Evolutionary conservation across 306 rosid species (phyloP).

Genomic region (Lablab purpureus): DNA sequence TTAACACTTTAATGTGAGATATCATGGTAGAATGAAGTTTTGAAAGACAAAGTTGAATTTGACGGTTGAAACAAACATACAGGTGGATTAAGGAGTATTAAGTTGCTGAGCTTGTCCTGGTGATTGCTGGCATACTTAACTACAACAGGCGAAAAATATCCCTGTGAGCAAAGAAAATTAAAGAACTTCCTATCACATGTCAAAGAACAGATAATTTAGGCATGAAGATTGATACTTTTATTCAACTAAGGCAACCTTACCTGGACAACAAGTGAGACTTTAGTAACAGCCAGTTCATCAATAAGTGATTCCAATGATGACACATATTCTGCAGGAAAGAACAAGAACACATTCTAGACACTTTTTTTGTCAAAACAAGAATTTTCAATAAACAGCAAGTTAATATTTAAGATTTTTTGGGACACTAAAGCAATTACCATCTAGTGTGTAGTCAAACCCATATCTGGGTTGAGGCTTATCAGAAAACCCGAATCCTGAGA

Average conservation of each 20-base stretch:
- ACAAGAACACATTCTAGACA: slow-evolving; percentile 16
- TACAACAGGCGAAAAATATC: slow-evolving; percentile 82
- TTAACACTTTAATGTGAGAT: too few relatives aligned
- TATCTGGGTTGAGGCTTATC: slow-evolving; percentile 94
- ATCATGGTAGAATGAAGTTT: neutral
- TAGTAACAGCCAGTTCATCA: slow-evolving; percentile 56
- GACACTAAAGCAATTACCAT: slow-evolving; percentile 61
- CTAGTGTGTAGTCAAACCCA: slow-evolving; percentile 87
- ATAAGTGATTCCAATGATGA: slow-evolving; percentile 77
- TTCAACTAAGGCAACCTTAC: slow-evolving; percentile 43
- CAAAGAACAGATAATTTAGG: slow-evolving; percentile 16
- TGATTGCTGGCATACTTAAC: slow-evolving; percentile 74
- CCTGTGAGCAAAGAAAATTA: slow-evolving; percentile 60
- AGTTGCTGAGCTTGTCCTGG: slow-evolving; percentile 71
- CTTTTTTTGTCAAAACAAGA: slow-evolving; percentile 15
- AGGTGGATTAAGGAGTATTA: slow-evolving; percentile 86
- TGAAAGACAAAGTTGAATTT: slow-evolving; percentile 11
- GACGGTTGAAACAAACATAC: slow-evolving; percentile 54
- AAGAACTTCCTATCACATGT: slow-evolving; percentile 28
- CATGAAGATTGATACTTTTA: slow-evolving; percentile 27
- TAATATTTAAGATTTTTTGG: neutral
- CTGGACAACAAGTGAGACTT: slow-evolving; percentile 89
- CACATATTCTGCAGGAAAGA: slow-evolving; percentile 67
- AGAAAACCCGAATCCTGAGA: slow-evolving; percentile 89
- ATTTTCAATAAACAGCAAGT: neutral